Percentiles rank a stretch among this genome's conserved stretches.
Conservation (phyloP, 2,329 filamentous ascomycete genomes). For the Neocucurbitaria cava region DNA sequence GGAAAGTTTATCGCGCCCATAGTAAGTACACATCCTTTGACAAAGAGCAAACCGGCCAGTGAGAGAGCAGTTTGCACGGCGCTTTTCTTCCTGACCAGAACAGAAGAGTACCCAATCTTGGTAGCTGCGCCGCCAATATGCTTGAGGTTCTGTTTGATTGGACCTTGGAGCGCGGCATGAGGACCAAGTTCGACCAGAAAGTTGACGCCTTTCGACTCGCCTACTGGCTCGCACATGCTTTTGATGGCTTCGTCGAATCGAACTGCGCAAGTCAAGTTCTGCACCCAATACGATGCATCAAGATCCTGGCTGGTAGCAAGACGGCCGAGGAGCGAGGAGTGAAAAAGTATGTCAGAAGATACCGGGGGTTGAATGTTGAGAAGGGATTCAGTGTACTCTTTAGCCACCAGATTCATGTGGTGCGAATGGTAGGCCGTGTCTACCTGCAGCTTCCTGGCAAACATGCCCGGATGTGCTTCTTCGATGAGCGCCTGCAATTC, state of each 20-base stretch:
- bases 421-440: conserved; percentile 55
- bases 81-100: conserved; percentile 35
- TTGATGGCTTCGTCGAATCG: conserved; percentile 19
- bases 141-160: conserved; percentile 31
- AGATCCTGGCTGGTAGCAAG: conserved; percentile 11
- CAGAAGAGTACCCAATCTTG: conserved; percentile 19
- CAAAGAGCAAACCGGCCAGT: conserved; percentile 20
- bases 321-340: conserved; percentile 27
- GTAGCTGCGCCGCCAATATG: conserved; percentile 16
- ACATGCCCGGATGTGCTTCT: conserved; percentile 43
- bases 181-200: conserved; percentile 33
- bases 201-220: conserved; percentile 19
- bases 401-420: conserved; percentile 30
- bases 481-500: conserved; percentile 45
- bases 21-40: conserved; percentile 20
- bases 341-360: conserved; percentile 16
- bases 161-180: conserved; percentile 32
- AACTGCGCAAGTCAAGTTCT: conserved; percentile 28
- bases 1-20: conserved; percentile 34
- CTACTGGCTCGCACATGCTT: conserved; percentile 20
- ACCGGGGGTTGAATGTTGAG: conserved; percentile 29
- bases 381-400: conserved; percentile 33
- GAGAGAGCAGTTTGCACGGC: conserved; percentile 24
- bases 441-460: conserved; percentile 51
- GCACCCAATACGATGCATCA: conserved; percentile 31